Base-by-base conservation (phyloP, 2,329 filamentous ascomycete species). In the Diaporthe vexans region DNA sequence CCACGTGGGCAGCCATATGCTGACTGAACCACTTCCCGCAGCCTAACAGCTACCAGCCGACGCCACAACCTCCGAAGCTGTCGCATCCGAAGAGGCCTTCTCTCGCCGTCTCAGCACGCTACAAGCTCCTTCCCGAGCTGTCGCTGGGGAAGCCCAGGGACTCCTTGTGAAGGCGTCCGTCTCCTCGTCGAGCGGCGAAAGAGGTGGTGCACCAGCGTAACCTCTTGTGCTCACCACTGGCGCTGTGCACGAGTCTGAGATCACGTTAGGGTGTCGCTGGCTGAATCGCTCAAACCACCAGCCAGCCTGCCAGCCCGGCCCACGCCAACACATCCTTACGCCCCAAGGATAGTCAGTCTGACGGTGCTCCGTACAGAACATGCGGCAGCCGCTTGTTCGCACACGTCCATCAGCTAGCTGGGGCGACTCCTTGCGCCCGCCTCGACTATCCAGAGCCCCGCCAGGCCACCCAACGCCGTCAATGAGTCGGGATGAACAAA, bases 401-500 rank as follows among this genome's bases (percentile, higher is more conserved):
- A 52, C 43, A 67, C n/a, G 63, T 67, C 46, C 63, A 24, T 17
- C 63, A 43, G 46, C 54, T 46, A n/a, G 40, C 24, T 46, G 37
- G 19, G 33, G 33, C 35, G 43, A 26, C 9, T 52, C 40, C 56
- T 43, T 33, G n/a, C 69, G 56, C 46, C 69, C 48, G 69, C 69
- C 29, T 40, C 57, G 17, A 15, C 7, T 3, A 43, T 51, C 56
- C 40, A 59, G 51, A 21, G 56, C 40, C 40, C 54, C 40, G 54
- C 54, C 40, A 59, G 68, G 5, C 29, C 40, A 52, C 10, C 29
- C 40, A 51, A 43, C 40, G 43, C 40, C 26, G 58, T 61, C 33
- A 52, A 61, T 72, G 70, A 72, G 56, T 71, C 69, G 69, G 35
- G n/a, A 71, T 24, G 46, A 51, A n/a, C 37, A 43, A 51, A 72